These are phyloP conservation scores for Mortierella sp. DNA, from an alignment of 371 early-diverging fungal genomes.

Conservation along the genomic window DNA sequence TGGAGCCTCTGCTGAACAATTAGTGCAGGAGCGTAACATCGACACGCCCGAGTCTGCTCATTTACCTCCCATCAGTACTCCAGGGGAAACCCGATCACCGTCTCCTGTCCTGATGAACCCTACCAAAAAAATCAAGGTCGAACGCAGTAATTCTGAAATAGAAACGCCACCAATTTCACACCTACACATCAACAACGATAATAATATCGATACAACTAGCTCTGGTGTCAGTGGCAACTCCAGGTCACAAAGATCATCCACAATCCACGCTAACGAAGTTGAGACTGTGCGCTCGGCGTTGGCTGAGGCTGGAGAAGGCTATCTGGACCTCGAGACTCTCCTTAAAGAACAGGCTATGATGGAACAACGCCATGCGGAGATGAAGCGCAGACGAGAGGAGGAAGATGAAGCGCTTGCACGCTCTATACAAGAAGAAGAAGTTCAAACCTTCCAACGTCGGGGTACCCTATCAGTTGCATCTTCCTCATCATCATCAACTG, in stretches of 20 bases:
- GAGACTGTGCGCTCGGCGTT: constrained; percentile 35
- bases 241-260: background rate
- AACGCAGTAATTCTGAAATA: background rate
- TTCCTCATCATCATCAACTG: background rate
- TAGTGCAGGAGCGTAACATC: background rate
- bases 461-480: background rate
- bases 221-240: background rate
- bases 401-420: constrained; percentile 46
- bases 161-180: constrained; percentile 31
- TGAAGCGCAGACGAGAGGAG: constrained; percentile 49
- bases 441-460: background rate
- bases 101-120: background rate
- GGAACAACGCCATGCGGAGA: constrained; percentile 34
- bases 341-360: constrained; percentile 36
- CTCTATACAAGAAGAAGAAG: constrained; percentile 44
- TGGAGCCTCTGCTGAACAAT: background rate
- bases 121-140: background rate
- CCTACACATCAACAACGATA: constrained; percentile 4
- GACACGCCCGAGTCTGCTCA: constrained; percentile 18
- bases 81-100: constrained; percentile 11
- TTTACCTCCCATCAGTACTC: constrained; percentile 12
- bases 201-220: background rate
- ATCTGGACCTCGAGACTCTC: constrained; percentile 35
- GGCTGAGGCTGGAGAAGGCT: constrained; percentile 32
- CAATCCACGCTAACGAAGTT: background rate